phyloP scores from a whole-genome alignment of 768 basidiomycete species.

The Rhodotorula diobovata region DNA sequence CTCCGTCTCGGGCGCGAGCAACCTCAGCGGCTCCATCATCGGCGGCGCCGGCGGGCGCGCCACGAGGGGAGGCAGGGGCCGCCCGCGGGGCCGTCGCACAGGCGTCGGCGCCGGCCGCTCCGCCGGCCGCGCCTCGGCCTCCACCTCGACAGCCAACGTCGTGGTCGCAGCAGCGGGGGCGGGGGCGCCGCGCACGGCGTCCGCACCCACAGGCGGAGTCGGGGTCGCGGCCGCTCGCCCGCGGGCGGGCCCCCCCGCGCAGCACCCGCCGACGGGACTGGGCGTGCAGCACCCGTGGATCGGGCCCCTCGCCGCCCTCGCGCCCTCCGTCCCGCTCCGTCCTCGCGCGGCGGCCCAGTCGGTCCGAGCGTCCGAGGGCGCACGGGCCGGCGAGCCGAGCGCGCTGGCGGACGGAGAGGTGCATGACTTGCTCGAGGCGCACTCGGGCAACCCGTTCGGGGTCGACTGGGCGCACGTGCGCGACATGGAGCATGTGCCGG shows the following conservation, averaged over 20 bases:
- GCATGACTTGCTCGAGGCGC: background rate
- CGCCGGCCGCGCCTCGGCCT: too few species aligned
- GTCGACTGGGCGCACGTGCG: background rate
- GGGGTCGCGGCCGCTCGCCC: too few species aligned
- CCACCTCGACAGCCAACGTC: too few species aligned
- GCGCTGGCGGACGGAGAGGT: background rate
- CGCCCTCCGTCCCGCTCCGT: background rate
- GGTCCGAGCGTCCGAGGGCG: background rate
- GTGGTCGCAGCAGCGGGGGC: background rate
- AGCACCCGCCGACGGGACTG: background rate
- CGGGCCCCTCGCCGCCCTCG: background rate
- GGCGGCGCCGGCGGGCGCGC: background rate
- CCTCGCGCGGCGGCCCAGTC: too few species aligned
- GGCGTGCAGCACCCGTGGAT: background rate
- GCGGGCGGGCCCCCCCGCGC: background rate
- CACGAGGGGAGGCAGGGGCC: background rate
- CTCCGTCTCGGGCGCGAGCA: background rate
- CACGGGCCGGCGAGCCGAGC: too few species aligned
- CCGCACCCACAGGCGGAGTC: background rate
- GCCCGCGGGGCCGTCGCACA: background rate
- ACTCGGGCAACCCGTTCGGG: constrained; percentile 18
- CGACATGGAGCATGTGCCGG: constrained; percentile 23
- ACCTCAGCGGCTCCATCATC: background rate
- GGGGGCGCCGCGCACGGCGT: background rate
- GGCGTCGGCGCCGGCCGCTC: background rate